Percentiles rank a stretch among this genome's conserved stretches.
Conservation (phyloP, 768 basidiomycete species). For the Clavaria fumosa region DNA sequence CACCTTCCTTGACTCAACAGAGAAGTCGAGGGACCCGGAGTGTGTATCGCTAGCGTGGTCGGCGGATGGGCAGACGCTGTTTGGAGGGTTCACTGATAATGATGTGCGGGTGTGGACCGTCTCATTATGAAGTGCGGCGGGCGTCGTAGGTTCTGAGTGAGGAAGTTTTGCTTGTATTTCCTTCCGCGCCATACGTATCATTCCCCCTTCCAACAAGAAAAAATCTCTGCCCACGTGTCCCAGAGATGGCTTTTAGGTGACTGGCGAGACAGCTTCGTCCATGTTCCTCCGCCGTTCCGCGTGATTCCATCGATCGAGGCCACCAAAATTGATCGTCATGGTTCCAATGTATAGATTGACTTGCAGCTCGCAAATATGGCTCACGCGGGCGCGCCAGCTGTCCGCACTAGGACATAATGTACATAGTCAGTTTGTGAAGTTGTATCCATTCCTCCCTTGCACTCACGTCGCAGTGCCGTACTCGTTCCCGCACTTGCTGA, state of each 20-base stretch:
- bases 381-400: constrained; percentile 62
- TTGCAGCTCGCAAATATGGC: constrained; percentile 61
- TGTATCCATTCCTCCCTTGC: neutral
- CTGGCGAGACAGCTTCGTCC: constrained; percentile 27
- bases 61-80: constrained; percentile 92
- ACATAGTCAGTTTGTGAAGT: neutral
- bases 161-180: too few relatives aligned
- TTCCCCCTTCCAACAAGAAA: neutral
- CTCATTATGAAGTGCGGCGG: constrained; percentile 44
- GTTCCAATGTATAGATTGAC: constrained; percentile 42
- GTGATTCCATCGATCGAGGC: constrained; percentile 59
- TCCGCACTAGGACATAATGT: constrained; percentile 42
- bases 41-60: constrained; percentile 98
- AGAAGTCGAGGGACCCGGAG: constrained; percentile 67
- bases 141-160: too few relatives aligned
- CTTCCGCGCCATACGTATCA: neutral
- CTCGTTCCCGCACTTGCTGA: constrained; percentile 42
- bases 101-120: constrained; percentile 88
- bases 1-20: constrained; percentile 66
- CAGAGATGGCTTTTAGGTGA: constrained; percentile 1
- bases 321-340: constrained; percentile 63
- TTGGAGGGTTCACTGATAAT: constrained; percentile 95
- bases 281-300: constrained; percentile 48
- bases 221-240: neutral
- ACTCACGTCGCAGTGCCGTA: constrained; percentile 72